phyloP scores from a whole-genome alignment of 306 rosid genomes.

The Prunus fruticosa region DNA sequence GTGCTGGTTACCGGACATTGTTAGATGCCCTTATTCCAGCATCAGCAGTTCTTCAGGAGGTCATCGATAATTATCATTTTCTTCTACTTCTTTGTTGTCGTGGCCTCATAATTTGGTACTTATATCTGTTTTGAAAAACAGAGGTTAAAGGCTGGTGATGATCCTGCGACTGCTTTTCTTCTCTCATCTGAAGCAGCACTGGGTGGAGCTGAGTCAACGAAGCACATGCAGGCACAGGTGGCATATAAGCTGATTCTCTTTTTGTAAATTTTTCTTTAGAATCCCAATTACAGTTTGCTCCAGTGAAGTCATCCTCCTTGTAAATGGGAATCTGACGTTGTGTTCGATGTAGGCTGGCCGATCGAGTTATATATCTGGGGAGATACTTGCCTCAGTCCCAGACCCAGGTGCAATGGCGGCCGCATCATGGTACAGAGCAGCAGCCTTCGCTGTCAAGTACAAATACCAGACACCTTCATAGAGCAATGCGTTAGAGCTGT shows the following conservation, averaged over 20 bases:
- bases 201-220: slow-evolving; percentile 86
- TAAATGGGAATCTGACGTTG: slow-evolving; percentile 24
- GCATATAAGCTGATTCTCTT: not conserved
- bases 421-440: slow-evolving; percentile 88
- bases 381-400: slow-evolving; percentile 66
- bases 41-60: slow-evolving; percentile 70
- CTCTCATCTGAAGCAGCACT: slow-evolving; percentile 81
- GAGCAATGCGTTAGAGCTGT: slow-evolving; percentile 2
- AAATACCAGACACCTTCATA: slow-evolving; percentile 32
- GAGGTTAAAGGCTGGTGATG: slow-evolving; percentile 68
- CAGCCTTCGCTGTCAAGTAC: slow-evolving; percentile 61
- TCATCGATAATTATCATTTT: slow-evolving; percentile 15
- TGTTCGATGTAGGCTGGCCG: slow-evolving; percentile 78
- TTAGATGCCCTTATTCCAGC: slow-evolving; percentile 96
- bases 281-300: not conserved
- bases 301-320: not conserved
- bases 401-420: slow-evolving; percentile 99
- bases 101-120: slow-evolving; percentile 12
- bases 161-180: slow-evolving; percentile 69
- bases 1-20: slow-evolving; percentile 90
- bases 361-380: slow-evolving; percentile 61
- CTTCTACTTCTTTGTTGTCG: slow-evolving; percentile 18
- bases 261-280: not conserved
- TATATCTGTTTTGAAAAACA: slow-evolving; percentile 30
- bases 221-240: slow-evolving; percentile 87